Evolutionary conservation across 192 early-diverging fungal genomes (phyloP), one percentile per base, ranked within the genome.

Genomic region (Gaertneriomyces semiglobifer): DNA sequence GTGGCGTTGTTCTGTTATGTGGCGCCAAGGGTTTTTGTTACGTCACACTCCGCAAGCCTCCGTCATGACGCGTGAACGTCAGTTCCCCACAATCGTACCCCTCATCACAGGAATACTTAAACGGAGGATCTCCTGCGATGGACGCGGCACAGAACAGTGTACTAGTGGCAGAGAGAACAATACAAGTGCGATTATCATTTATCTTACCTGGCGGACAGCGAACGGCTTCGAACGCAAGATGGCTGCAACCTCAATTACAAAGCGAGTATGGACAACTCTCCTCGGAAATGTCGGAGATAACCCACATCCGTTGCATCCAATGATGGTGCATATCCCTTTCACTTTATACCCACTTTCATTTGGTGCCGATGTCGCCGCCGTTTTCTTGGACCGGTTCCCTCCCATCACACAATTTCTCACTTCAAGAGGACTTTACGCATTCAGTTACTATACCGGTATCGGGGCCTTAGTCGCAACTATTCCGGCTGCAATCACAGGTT

Each of bases 221-320:
- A 33, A 33, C 25, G 25, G 25, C 25, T 33, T 33, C 25, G 25
- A 33, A 1, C 25, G 25, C 25, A 33, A 33, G 2, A 33, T 33
- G 25, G 25, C 25, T 33, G 25, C 25, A 2, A 33, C 66, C 19
- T 59, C 58, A 7, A 52, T 68, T 4, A 68, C 66, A 5, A 68
- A 68, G 53, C 44, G 60, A 20, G 50, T 60, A 2, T 68, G 66
- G 66, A 50, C 44, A 5, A 11, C 50, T 5, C 50, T 68, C n/a
- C 66, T 68, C 50, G 66, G 66, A 0, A 58, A 68, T 25, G 66
- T 60, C 25, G 66, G 40, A 11, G 58, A 52, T 7, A 68, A 68
- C 51, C 19, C 66, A 5, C 33, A 16, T 42, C 66, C 66, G 10
- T 16, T 68, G 10, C 66, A 68, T 39, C 56, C 58, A 2, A 47